Conservation (phyloP, 441 rosid species). For the Dalechampia spathulata region DNA sequence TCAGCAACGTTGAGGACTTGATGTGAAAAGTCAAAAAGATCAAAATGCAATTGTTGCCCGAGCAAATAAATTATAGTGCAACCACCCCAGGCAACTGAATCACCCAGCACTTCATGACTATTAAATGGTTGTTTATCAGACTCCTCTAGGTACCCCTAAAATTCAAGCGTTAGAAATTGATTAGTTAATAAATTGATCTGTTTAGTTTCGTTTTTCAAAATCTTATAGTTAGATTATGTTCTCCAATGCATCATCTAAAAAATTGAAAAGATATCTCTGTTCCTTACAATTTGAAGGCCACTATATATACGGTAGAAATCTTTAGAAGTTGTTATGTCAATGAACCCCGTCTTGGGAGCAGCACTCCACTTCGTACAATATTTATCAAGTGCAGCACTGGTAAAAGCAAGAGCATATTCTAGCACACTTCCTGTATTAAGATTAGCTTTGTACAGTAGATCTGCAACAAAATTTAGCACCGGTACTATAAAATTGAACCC, state of each 20-base stretch:
- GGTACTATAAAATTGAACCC: constrained; percentile 7
- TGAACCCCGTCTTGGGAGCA: constrained; percentile 92
- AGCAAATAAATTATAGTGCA: constrained; percentile 95
- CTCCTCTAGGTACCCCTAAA: constrained; percentile 87
- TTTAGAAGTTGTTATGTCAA: constrained; percentile 94
- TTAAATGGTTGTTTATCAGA: constrained; percentile 39
- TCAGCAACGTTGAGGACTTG: constrained; percentile 97
- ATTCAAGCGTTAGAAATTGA: constrained; percentile 18
- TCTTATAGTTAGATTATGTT: not conserved
- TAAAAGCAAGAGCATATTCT: constrained; percentile 97
- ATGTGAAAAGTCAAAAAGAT: constrained; percentile 93
- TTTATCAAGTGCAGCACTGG: constrained; percentile 93
- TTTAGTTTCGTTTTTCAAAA: not conserved
- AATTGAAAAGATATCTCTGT: constrained; percentile 1
- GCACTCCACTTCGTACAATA: constrained; percentile 95
- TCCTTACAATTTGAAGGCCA: constrained; percentile 93
- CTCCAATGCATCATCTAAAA: not conserved
- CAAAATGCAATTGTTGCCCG: constrained; percentile 98
- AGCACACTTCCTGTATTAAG: constrained; percentile 89
- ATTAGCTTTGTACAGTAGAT: constrained; percentile 94
- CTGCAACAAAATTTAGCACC: constrained; percentile 34
- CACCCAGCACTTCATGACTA: constrained; percentile 73
- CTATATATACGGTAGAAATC: constrained; percentile 93
- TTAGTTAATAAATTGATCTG: not conserved
- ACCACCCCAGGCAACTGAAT: constrained; percentile 98